Evolutionary conservation across 148 eudicot species (phyloP), one percentile per base, ranked within the genome.

Genomic region (Spergularia bocconei): DNA sequence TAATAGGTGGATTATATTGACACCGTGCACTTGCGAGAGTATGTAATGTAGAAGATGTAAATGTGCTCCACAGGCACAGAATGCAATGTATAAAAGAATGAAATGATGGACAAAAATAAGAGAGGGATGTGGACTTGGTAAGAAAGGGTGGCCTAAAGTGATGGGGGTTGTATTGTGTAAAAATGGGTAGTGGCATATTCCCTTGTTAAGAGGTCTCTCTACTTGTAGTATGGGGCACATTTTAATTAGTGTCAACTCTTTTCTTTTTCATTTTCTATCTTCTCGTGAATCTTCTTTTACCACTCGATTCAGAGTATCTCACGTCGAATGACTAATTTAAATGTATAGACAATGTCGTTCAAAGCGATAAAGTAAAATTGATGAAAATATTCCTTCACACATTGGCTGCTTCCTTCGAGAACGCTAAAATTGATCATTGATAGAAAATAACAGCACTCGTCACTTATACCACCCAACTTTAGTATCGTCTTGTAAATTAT

Each of bases 121-220:
- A 38, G 71, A 8, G 71, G 56, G 50, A 67, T 33, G 56, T 67
- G 71, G 56, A 12, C 33, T 67, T 67, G 16, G 71, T 21, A 11
- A 67, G 29, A 67, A 67, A 44, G 58, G 57, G 36, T 23, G 33
- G 41, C 52, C 56, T 50, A 50, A 48, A 64, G 10, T 38, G 58
- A 68, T 53, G 72, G 72, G 59, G 72, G 72, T 69, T 23, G 59
- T 69, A 52, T 7, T 15, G 11, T 50, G 48, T 21, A 68, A 15
- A 25, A 50, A 68, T 68, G 41, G 57, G 57, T 52, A 15, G 52
- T 29, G 12, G 44, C 12, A 20, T 48, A 67, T 67, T 67, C 16
- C 55, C 55, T 67, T 19, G 16, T 50, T 67, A 7, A 7, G 20
- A 65, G 69, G 69, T 15, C 69, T 65, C 69, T 65, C 19, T 65